Conservation (phyloP, 176 grass and related monocot species). For the Raddia distichophylla region DNA sequence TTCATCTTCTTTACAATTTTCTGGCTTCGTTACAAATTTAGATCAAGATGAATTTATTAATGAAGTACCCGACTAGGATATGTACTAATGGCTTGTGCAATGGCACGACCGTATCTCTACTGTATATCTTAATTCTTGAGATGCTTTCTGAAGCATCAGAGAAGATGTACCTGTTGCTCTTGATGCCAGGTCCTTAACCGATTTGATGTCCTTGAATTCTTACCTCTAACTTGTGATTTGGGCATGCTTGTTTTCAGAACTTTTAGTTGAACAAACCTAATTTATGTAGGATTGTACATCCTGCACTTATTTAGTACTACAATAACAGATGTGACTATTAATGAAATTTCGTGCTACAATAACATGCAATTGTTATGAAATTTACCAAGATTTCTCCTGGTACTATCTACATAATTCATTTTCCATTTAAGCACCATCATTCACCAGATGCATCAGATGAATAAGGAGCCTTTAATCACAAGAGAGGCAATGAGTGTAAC, state of each 20-base stretch:
- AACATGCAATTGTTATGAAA: slow-evolving; percentile 16
- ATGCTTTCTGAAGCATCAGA: background rate
- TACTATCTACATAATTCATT: background rate
- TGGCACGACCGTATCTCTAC: slow-evolving; percentile 24
- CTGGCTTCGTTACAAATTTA: slow-evolving; percentile 10
- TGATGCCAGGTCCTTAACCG: slow-evolving; percentile 22
- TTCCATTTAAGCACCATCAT: background rate
- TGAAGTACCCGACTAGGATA: slow-evolving; percentile 2
- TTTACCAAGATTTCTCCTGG: slow-evolving; percentile 9
- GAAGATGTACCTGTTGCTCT: slow-evolving; percentile 38
- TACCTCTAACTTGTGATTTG: background rate
- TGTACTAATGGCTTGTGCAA: background rate
- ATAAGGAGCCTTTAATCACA: slow-evolving; percentile 14
- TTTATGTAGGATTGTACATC: slow-evolving; percentile 7
- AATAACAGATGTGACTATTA: background rate
- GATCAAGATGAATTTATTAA: background rate
- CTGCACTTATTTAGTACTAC: slow-evolving; percentile 9
- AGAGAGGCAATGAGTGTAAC: slow-evolving; percentile 11
- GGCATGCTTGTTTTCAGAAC: background rate
- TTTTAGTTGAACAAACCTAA: slow-evolving; percentile 18
- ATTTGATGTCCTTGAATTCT: slow-evolving; percentile 17
- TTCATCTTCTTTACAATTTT: slow-evolving; percentile 9
- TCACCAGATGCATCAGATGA: slow-evolving; percentile 30
- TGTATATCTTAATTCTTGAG: background rate
- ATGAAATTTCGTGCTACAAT: background rate